Base-by-base conservation (phyloP, 495 filamentous ascomycete genomes). In the Penicillium bialowiezense region DNA sequence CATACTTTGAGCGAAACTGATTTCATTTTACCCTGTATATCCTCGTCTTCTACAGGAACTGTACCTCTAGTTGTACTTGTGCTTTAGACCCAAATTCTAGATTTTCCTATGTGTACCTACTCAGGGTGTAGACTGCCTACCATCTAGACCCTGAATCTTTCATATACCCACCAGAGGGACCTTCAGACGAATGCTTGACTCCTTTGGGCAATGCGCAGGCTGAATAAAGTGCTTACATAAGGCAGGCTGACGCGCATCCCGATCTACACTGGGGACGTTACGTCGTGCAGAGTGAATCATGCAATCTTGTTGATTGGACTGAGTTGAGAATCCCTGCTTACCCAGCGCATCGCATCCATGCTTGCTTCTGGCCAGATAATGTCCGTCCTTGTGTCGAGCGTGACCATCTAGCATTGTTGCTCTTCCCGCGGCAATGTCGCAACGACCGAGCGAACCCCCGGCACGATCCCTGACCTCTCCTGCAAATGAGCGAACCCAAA, bases 21-120 rank as follows among this genome's bases (percentile, higher is more conserved):
- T 63, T 67, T 58, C 47, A 55, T 50, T 52, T 54, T 60, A 64
- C 64, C 58, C 54, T 67, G 62, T 70, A 69, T 56, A 64, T 55
- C 62, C 54, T 64, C 51, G 54, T 63, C 56, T 54, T 60, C 56
- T 64, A 60, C 64, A 67, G 64, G 66, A 67, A 62, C 48, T 74
- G 70, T 74, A 74, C 57, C 62, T 72, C 59, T 74, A 74, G 67
- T 66, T 69, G 56, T 70, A 62, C 56, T 61, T 63, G 52, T 67
- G 62, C 54, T 56, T 58, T 74, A 72, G 67, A 71, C 55, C 48
- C 64, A 68, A 56, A 70, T 71, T 52, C 67, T 66, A 71, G 70
- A 69, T 33, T 63, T 71, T 68, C 58, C 55, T 59, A 50, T 66
- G 64, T 68, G 52, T 48, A 33, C 42, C 32, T 10, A 15, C 43